Conservation (phyloP, 2,329 filamentous ascomycete species). For the Scopulariopsis brevicaulis region DNA sequence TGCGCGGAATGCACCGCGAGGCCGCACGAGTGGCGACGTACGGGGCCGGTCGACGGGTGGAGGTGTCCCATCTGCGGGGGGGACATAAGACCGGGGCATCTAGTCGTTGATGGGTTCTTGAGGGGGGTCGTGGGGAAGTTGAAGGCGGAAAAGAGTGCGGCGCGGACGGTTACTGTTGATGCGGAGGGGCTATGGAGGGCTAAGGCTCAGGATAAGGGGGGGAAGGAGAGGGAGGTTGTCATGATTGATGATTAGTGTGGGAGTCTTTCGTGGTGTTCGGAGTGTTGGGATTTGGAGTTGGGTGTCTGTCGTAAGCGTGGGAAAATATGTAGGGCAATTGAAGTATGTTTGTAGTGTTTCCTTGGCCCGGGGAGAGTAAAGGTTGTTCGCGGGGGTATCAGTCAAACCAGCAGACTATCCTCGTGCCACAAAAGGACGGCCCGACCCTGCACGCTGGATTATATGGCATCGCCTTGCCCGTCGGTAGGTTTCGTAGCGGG, state of each 20-base stretch:
- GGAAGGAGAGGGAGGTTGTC: background rate
- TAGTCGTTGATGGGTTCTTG: constrained; percentile 68
- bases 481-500: no score
- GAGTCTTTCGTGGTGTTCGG: background rate
- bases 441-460: no score
- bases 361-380: no score
- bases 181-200: constrained; percentile 21
- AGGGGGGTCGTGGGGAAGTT: constrained; percentile 47
- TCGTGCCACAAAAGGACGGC: no score
- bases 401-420: no score
- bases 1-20: constrained; percentile 16
- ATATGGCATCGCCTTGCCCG: no score
- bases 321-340: no score
- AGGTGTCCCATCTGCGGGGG: constrained; percentile 72
- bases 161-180: constrained; percentile 17
- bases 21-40: constrained; percentile 22
- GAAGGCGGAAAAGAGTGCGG: constrained; percentile 8
- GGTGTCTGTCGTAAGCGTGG: no score
- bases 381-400: no score
- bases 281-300: no score
- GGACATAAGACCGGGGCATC: constrained; percentile 63
- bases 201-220: constrained; percentile 14
- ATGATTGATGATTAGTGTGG: background rate
- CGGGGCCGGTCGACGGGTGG: constrained; percentile 60
- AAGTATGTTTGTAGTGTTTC: no score